A percentile compares a stretch with the other conserved stretches of the same genome.
These are phyloP conservation scores for Verticillium klebahnii DNA, from an alignment of 2,329 filamentous ascomycete species.

Conservation along the genomic window DNA sequence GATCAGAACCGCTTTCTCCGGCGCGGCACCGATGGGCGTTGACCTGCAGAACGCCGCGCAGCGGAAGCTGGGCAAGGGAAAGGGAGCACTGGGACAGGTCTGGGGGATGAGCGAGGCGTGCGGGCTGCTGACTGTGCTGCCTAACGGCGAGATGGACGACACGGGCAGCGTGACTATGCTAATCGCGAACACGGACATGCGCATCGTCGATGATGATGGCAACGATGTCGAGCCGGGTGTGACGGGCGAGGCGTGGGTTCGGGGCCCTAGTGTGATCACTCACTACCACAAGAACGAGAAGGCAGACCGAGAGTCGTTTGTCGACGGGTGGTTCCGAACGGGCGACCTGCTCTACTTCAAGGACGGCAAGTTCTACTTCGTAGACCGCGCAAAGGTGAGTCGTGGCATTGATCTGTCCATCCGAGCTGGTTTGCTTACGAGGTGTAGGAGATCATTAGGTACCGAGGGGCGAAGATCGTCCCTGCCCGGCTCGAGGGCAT, in stretches of 20 bases:
- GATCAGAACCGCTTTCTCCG: conserved; percentile 41
- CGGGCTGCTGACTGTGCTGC: conserved; percentile 40
- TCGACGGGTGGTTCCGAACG: conserved; percentile 66
- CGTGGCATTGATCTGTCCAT: too few relatives aligned
- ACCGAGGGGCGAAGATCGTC: conserved; percentile 62
- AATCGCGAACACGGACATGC: conserved; percentile 28
- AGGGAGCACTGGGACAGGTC: conserved; percentile 42
- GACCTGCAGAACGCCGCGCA: conserved; percentile 48
- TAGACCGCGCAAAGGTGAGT: conserved; percentile 66
- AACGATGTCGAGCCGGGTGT: conserved; percentile 32
- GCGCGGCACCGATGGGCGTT: conserved; percentile 52
- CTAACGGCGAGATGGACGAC: conserved; percentile 31
- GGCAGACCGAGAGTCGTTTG: conserved; percentile 58
- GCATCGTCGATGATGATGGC: conserved; percentile 33
- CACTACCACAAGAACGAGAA: conserved; percentile 67
- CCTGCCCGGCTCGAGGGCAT: conserved; percentile 58
- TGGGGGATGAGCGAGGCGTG: conserved; percentile 57
- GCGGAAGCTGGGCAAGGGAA: conserved; percentile 38
- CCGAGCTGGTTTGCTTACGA: not conserved
- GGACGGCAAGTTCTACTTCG: conserved; percentile 68
- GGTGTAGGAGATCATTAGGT: conserved; percentile 59
- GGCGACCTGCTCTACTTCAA: conserved; percentile 75
- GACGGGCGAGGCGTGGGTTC: conserved; percentile 61
- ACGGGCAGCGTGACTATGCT: conserved; percentile 42
- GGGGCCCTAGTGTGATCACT: conserved; percentile 58